Base-by-base conservation (phyloP, 345 rosid genomes). In the Eucalyptus marginata region DNA sequence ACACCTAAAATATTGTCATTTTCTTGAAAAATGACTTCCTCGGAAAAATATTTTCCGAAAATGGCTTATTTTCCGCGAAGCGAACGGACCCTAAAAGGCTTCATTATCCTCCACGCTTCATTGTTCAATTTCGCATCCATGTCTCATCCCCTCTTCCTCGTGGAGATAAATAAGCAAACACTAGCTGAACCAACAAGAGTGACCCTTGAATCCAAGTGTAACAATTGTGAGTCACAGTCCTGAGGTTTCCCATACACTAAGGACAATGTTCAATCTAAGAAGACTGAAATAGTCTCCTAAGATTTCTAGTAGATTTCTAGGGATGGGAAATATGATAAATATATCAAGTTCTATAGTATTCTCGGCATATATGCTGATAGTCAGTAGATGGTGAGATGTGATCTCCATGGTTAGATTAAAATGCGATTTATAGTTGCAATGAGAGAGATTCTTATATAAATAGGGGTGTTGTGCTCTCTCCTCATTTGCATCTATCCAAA, bases 211-310 rank as follows among this genome's bases (percentile, higher is more conserved):
- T 29, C 33, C 33, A 62, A 62, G 71, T 29, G 17, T 62, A n/a
- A 62, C 9, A n/a, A 29, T 13, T 3, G 2, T 56, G 6, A 0
- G 13, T 5, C 10, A 24, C 3, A 0, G 1, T 22, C 13, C 0
- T 2, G 6, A 24, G 62, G 3, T 24, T 56, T 56, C 62, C 13
- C 62, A 9, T 24, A 1, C 29, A 56, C 62, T 2, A 4, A 4
- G 29, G 29, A 56, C 27, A 24, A 2, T 56, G 62, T 56, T 56
- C 62, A 8, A 2, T 22, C 1, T 4, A 56, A 56, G 29, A 56
- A 56, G 6, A 56, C 1, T 1, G 4, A 56, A 10, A 9, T 56
- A 56, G 27, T 56, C 12, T 56, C 27, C 12, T 56, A 22, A 9
- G 29, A 9, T 56, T 56, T 56, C 1, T 0, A 24, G 1, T 20